Percentiles rank a stretch among this genome's conserved stretches.
phyloP scores from a whole-genome alignment of 2,329 filamentous ascomycete genomes.

The Cladosporium austrohemisphaericum region DNA sequence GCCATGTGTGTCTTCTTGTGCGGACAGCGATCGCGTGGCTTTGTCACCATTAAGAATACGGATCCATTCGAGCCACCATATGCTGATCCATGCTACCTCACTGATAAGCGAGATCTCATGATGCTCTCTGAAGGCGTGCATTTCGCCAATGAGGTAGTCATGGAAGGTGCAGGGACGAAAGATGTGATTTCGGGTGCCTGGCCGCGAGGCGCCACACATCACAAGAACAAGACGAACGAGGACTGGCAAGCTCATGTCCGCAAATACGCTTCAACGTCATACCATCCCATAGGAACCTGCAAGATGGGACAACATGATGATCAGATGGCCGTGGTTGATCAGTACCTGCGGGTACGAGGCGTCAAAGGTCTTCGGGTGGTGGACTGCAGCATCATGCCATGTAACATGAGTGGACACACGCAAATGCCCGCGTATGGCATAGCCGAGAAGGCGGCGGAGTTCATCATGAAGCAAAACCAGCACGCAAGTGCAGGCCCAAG shows the following conservation, averaged over 20 bases:
- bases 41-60: slow-evolving; percentile 48
- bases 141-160: slow-evolving; percentile 59
- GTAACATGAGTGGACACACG: slow-evolving; percentile 50
- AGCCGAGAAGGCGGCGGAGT: slow-evolving; percentile 52
- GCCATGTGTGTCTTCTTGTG: slow-evolving; percentile 58
- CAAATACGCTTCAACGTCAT: slow-evolving; percentile 49
- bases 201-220: slow-evolving; percentile 51
- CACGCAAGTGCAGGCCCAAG: background rate
- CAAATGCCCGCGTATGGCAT: slow-evolving; percentile 59
- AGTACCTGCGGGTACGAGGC: slow-evolving; percentile 51
- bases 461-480: slow-evolving; percentile 42
- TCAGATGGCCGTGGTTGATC: slow-evolving; percentile 50
- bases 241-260: slow-evolving; percentile 58
- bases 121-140: slow-evolving; percentile 58
- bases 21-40: slow-evolving; percentile 54
- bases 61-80: slow-evolving; percentile 52
- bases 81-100: slow-evolving; percentile 58
- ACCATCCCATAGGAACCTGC: slow-evolving; percentile 56
- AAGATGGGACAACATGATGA: slow-evolving; percentile 53
- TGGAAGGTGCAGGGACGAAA: slow-evolving; percentile 55
- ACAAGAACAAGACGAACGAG: slow-evolving; percentile 51
- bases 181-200: slow-evolving; percentile 59
- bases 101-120: slow-evolving; percentile 55
- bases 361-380: slow-evolving; percentile 53
- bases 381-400: slow-evolving; percentile 53